Base-by-base conservation (phyloP, 495 filamentous ascomycete species). In the Podospora appendiculata region DNA sequence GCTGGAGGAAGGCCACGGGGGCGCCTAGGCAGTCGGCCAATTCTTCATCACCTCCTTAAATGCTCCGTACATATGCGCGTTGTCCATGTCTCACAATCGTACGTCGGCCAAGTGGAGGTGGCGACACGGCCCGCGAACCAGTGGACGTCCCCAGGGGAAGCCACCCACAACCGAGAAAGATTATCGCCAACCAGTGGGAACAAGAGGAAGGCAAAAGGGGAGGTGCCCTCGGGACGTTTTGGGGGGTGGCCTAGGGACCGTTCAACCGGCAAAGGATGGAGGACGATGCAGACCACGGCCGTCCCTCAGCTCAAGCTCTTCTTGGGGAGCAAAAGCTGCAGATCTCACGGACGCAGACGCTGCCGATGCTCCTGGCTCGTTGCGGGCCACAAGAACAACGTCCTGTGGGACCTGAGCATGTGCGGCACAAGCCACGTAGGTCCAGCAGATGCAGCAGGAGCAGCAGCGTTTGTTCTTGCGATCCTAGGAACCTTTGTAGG, bases 71-170 rank as follows among this genome's bases (percentile, higher is more conserved):
- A 53, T 52, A 16, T 32, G 40, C 45, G 42, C 54, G 41, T 50
- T 54, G 42, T 42, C 47, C 47, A 50, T 58, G 55, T 54, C 55
- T 58, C 55, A 58, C 47, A 54, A 45, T 33, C 46, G 47, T 46
- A 50, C 55, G 34, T 42, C 17, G 32, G 45, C 12, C 46, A 10
- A 51, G 38, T 38, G 41, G 52, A 41, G 47, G 55, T 58, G 55
- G 55, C 55, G 48, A 57, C 45, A 49, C 35, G 45, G 40, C 8
- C 32, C 14, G 11, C 19, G 19, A 40, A 35, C 35, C 45, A 54
- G 45, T 33, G 45, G 17, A 19, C 19, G 25, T 5, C 25, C 25
- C 25, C 2, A 5, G 25, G 25, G 25, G 25, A 25, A 25, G 25
- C 25, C 25, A 25, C 25, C 25, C 25, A 25, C 25, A 25, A 25